Evolutionary conservation across 345 rosid genomes (phyloP), one percentile per base, ranked within the genome.

Genomic region (Eucalyptus decipiens): DNA sequence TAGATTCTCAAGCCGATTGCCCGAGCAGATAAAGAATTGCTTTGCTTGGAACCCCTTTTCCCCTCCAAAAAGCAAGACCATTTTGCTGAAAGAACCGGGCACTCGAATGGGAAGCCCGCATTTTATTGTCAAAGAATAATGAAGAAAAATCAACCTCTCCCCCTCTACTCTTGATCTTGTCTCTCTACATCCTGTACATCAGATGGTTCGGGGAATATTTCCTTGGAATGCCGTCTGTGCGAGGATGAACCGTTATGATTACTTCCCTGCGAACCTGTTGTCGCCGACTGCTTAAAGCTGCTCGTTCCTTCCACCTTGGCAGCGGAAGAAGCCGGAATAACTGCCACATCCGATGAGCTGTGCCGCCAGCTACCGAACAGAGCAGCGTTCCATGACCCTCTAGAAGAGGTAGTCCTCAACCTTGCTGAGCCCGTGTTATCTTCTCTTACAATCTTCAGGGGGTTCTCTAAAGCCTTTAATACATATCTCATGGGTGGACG

Each of bases 361-460:
- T 94, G 99, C 17, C 98, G 96, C 99, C 99, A 98, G 90, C 99
- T 98, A 54, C 99, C 98, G 21, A 98, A 98, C 48, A 98, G 86
- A 60, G 99, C 94, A 56, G 98, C 98, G 56, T 95, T 97, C 99
- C 99, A 98, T 8, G 98, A 98, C 19, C 99, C 96, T 90, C 98
- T 93, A 0, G 99, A 97, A 16, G 99, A 97, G 87, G 95, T 94
- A 80, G 99, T 89, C 91, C 99, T 95, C 37, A 98, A 95, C 94
- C 97, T 89, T 34, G 95, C 97, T 5, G 99, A 97, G 87, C 97
- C 90, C 0, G 95, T 86, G 52, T 87, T 92, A 67, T 98, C 99
- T 89, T 97, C 98, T 89, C 99, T 94, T 30, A 98, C 99, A 10
- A 98, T 98, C 92, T 95, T 96, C 88, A 95, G 88, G 14, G 99